phyloP scores from a whole-genome alignment of 192 early-diverging fungal species.

The Mortierella antarctica region DNA sequence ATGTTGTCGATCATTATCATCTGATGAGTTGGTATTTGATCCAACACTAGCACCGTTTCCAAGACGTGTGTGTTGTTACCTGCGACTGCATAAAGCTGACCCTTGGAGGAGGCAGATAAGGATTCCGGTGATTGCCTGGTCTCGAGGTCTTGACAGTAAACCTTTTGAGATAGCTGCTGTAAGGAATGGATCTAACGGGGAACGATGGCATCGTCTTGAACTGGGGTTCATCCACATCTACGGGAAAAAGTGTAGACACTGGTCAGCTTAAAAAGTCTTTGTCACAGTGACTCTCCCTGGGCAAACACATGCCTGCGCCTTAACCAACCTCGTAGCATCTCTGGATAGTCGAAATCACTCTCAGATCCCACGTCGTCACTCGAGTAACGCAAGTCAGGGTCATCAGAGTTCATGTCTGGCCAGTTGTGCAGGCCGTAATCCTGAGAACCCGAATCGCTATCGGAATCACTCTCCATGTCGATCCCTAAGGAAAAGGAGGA shows the following conservation, averaged over 20 bases:
- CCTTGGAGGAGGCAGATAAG: slow-evolving; percentile 63
- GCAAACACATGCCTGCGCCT: not conserved
- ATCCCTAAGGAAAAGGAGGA: slow-evolving; percentile 35
- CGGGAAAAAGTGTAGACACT: not conserved
- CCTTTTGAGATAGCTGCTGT: slow-evolving; percentile 66
- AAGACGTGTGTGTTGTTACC: slow-evolving; percentile 22
- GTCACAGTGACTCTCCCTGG: not conserved
- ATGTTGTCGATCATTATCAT: not conserved
- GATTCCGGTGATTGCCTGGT: slow-evolving; percentile 26
- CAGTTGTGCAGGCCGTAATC: slow-evolving; percentile 21
- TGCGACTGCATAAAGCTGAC: slow-evolving; percentile 52
- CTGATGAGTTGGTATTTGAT: not conserved
- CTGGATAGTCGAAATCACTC: slow-evolving; percentile 21
- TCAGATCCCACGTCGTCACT: slow-evolving; percentile 23
- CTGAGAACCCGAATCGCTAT: slow-evolving; percentile 30
- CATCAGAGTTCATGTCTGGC: slow-evolving; percentile 32
- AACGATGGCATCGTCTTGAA: slow-evolving; percentile 19
- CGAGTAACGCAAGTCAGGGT: slow-evolving; percentile 27
- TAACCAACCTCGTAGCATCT: slow-evolving; percentile 14
- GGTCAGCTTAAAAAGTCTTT: too few species aligned
- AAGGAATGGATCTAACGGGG: slow-evolving; percentile 63
- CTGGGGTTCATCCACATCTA: slow-evolving; percentile 24
- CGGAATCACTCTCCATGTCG: slow-evolving; percentile 17
- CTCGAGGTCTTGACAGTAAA: slow-evolving; percentile 50
- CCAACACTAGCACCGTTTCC: too few species aligned